Evolutionary conservation across 2,329 filamentous ascomycete genomes (phyloP), one percentile per base, ranked within the genome.

Genomic region (Aspergillus cejpii): DNA sequence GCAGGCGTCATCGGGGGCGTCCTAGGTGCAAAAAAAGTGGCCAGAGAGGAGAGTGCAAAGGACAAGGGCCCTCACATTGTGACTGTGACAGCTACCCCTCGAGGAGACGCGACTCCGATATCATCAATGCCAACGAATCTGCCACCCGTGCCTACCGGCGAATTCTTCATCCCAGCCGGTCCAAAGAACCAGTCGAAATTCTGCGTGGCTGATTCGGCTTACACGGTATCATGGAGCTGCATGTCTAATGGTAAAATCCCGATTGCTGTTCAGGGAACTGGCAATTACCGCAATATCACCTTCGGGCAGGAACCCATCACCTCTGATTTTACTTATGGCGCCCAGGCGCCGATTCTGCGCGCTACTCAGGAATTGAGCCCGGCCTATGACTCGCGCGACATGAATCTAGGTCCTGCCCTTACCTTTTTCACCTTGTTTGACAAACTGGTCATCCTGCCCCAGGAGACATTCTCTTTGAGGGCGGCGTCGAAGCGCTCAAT

Each of bases 371-470:
- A 68, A 1, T 61, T 85, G 48, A 65, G 70, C 17, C 69, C 81
- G 24, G 78, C 81, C 33, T 65, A 68, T 27, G 82, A 85, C 60
- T 71, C 74, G 28, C 75, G 79, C 47, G 75, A 77, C 44, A 67
- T 72, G 28, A 64, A 65, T 11, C 70, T 75, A 49, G 83, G 82
- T 1, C 79, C 81, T 11, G 81, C 81, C 5, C 78, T 76, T 57
- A 82, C 82, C 54, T 85, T 85, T 58, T 74, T 77, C 50, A 65
- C 77, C 19, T 61, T 68, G 11, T 84, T 84, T 56, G 75, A 84
- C 59, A 86, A 85, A 58, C 55, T 84, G 28, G 79, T 84, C 3
- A 73, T 85, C 31, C 59, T 72, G 7, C 65, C 64, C 7, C 64
- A 69, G 21, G 54, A 63, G n/a, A 58, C 60, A 2, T 64, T 71